Conservation (phyloP, 805 yeast species). For the Barnettozyma populi region DNA sequence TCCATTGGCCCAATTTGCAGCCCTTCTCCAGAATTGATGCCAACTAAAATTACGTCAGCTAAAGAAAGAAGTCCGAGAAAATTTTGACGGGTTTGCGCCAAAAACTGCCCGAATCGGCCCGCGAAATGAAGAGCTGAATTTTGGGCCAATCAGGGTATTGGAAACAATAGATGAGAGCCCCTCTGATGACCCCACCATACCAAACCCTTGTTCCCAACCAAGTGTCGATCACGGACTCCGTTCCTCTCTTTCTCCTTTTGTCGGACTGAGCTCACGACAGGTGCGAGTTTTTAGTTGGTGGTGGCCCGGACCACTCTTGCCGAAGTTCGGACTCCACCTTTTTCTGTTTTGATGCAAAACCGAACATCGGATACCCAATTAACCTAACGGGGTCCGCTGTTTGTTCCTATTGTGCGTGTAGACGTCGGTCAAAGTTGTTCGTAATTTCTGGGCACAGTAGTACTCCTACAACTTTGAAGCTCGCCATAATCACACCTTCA, state of each 20-base stretch:
- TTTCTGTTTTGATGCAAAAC: background rate
- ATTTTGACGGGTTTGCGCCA: conserved; percentile 1
- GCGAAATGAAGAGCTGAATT: background rate
- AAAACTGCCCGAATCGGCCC: background rate
- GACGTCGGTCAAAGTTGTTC: too few relatives aligned
- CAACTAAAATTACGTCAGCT: background rate
- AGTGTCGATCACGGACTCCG: background rate
- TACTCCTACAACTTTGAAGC: too few relatives aligned
- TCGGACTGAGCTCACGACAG: background rate
- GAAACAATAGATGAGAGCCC: background rate
- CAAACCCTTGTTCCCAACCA: background rate
- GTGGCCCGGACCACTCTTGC: background rate
- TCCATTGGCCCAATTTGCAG: conserved; percentile 1
- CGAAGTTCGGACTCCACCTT: background rate
- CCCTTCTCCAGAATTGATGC: background rate
- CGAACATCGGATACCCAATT: background rate
- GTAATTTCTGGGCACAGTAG: too few relatives aligned
- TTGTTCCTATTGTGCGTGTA: too few relatives aligned
- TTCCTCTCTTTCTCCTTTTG: background rate
- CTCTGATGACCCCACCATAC: background rate
- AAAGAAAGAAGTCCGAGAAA: background rate
- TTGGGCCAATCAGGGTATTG: background rate
- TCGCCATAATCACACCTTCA: too few relatives aligned
- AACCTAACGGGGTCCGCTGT: background rate
- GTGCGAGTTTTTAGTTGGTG: background rate